phyloP scores from a whole-genome alignment of 2,329 filamentous ascomycete species.

The Penicillium paneum region DNA sequence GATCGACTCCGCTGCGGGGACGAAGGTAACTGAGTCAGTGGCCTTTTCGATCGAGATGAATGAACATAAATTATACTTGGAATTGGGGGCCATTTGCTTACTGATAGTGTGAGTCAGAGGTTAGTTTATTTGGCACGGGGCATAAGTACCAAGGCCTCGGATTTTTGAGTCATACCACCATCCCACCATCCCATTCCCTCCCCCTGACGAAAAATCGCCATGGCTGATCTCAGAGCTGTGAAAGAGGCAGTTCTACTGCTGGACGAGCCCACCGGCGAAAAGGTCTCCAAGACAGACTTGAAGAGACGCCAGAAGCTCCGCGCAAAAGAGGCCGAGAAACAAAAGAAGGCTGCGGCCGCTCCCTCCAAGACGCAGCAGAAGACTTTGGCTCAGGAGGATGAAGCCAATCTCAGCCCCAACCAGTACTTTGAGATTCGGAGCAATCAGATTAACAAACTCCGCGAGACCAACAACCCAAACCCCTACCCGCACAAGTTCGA shows the following conservation, averaged over 20 bases:
- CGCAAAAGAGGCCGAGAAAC: slow-evolving; percentile 83
- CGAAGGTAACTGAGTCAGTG: too few species aligned
- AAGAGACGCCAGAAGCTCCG: slow-evolving; percentile 96
- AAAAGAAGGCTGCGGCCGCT: slow-evolving; percentile 71
- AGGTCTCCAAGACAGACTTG: slow-evolving; percentile 76
- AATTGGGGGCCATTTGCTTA: too few species aligned
- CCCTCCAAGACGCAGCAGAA: slow-evolving; percentile 60
- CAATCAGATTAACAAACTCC: slow-evolving; percentile 72
- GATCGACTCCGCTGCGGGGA: too few species aligned
- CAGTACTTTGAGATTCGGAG: slow-evolving; percentile 98
- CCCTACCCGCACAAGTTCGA: slow-evolving; percentile 95
- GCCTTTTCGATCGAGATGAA: too few species aligned
- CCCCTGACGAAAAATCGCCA: slow-evolving; percentile 25
- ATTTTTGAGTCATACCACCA: slow-evolving; percentile 17
- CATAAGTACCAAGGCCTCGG: too few species aligned
- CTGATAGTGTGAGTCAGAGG: too few species aligned
- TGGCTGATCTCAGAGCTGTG: slow-evolving; percentile 42
- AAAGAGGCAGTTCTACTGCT: slow-evolving; percentile 62
- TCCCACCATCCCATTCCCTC: slow-evolving; percentile 25
- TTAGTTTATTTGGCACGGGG: too few species aligned
- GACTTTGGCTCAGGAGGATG: slow-evolving; percentile 60
- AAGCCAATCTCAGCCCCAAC: slow-evolving; percentile 70
- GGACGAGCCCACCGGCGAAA: slow-evolving; percentile 92
- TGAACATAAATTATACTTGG: too few species aligned
- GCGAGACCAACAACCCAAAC: slow-evolving; percentile 69